Base-by-base conservation (phyloP, 345 rosid genomes). In the Nephelium lappaceum region DNA sequence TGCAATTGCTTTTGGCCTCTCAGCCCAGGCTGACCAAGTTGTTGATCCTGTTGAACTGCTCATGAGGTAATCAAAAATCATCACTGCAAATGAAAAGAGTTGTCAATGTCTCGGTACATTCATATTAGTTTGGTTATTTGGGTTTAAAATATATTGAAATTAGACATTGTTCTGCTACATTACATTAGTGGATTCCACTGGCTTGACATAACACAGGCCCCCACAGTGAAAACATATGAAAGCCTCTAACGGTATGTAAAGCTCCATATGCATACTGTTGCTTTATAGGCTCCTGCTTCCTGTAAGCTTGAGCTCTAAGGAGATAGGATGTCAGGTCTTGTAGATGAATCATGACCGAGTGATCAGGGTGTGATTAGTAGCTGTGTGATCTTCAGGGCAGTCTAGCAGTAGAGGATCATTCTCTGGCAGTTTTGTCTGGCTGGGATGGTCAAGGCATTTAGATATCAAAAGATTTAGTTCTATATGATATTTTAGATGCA, bases 11-110 rank as follows among this genome's bases (percentile, higher is more conserved):
- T 90, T 89, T 57, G 78, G 90, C 69, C 86, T 86, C 31, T 83
- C 87, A 23, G 69, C 79, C 41, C 81, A 85, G 51, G 76, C 84
- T 25, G 86, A 80, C 73, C 85, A 82, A 75, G 72, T 79, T 42
- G 77, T 74, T 55, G 92, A 89, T 76, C 95, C 93, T 67, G 77
- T 91, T 78, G 87, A 87, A 64, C 65, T 88, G 73, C 86, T 91
- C 31, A 65, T 79, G 81, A 86, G 89, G 93, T 87, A 64, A 66
- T 71, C 12, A n/a, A 45, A 74, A 11, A 3, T 70, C 16, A 3
- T 23, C 21, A 67, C 39, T 18, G 45, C 57, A 24, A 23, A 42
- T 42, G 61, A 3, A 23, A n/a, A 11, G 67, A 8, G 23, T 41
- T 41, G 43, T 41, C 43, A 4, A 41, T 41, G 43, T 58, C 25